Evolutionary conservation across 2,329 filamentous ascomycete genomes (phyloP).

Genomic region (Thelonectria olida): DNA sequence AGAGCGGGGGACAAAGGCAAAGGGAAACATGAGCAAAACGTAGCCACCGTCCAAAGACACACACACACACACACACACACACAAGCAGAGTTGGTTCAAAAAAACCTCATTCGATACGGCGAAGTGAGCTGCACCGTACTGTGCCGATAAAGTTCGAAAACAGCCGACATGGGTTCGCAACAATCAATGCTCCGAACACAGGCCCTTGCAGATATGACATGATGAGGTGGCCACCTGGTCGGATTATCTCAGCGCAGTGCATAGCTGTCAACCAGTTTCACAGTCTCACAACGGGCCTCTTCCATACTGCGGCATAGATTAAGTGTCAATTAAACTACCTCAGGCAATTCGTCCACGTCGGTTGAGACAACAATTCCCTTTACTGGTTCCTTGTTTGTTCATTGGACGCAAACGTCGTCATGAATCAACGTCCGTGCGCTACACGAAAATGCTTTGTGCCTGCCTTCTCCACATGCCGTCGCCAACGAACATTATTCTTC

Average conservation of each 20-base stretch:
- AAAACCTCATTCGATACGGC: neutral
- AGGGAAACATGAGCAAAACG: neutral
- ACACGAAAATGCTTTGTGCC: slow-evolving; percentile 7
- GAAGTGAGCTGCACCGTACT: slow-evolving; percentile 19
- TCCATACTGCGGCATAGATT: too few relatives aligned
- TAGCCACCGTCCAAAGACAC: neutral
- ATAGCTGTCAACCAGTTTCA: neutral
- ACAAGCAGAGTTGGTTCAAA: neutral
- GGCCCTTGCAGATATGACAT: slow-evolving; percentile 9
- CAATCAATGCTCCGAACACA: neutral
- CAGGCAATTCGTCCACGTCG: neutral
- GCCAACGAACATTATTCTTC: slow-evolving; percentile 7
- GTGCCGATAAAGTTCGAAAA: slow-evolving; percentile 4
- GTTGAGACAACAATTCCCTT: neutral
- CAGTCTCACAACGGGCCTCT: too few relatives aligned
- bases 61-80: too few relatives aligned
- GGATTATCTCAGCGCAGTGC: neutral
- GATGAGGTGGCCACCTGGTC: neutral
- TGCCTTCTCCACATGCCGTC: slow-evolving; percentile 1
- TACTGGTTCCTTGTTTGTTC: neutral
- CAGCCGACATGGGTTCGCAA: neutral
- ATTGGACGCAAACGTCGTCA: slow-evolving; percentile 15
- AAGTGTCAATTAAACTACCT: too few relatives aligned
- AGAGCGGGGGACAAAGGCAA: neutral
- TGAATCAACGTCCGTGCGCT: neutral